Base-by-base conservation (phyloP, 163 green algal species). In the Trebouxia gelatinosa region DNA sequence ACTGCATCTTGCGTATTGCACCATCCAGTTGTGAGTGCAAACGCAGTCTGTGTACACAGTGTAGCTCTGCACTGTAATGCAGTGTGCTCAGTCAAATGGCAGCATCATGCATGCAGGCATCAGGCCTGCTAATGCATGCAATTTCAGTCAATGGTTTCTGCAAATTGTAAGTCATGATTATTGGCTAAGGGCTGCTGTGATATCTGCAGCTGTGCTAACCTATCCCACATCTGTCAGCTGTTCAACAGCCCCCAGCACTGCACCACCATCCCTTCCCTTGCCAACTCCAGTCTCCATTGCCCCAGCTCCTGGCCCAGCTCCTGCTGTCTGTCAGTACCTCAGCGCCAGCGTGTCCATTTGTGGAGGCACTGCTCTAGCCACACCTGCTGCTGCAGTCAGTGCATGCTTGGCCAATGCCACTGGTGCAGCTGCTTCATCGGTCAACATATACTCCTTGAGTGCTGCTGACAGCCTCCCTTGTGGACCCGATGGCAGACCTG, bases 141-240 rank as follows among this genome's bases (percentile, higher is more conserved):
- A n/a, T n/a, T n/a, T n/a, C n/a, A n/a, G n/a, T n/a, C n/a, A n/a
- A n/a, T n/a, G n/a, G n/a, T n/a, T n/a, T n/a, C n/a, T n/a, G n/a
- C n/a, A n/a, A n/a, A n/a, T n/a, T n/a, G n/a, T n/a, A n/a, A n/a
- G n/a, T n/a, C n/a, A n/a, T n/a, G n/a, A n/a, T n/a, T n/a, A n/a
- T n/a, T n/a, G n/a, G n/a, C n/a, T n/a, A n/a, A n/a, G n/a, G n/a
- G n/a, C n/a, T n/a, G n/a, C n/a, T n/a, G n/a, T n/a, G n/a, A n/a
- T n/a, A n/a, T n/a, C n/a, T 71, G 64, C 64, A 72, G 64, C 37
- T 54, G 37, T 72, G 37, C 64, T 54, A 72, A 51, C 26, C 23
- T 37, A 35, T 11, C 64, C 64, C 4, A 72, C 64, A 34, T 0
- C 37, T 11, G 64, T 72, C 21, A 72, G 64, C 64, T 72, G 64